Evolutionary conservation across 345 rosid species (phyloP).

Genomic region (Moricandia arvensis): DNA sequence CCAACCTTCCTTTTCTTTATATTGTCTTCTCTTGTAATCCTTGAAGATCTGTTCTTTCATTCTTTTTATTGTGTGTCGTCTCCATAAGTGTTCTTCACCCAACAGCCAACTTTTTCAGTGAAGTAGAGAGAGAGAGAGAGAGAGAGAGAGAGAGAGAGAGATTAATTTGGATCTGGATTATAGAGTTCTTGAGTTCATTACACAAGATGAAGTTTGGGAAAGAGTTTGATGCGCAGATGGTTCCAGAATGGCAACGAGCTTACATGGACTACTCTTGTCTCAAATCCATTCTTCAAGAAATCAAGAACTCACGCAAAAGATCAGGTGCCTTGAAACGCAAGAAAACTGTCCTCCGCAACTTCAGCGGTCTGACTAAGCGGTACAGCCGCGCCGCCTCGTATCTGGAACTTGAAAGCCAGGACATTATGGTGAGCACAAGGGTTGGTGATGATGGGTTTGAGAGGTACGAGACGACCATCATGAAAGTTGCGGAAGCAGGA

Average conservation of each 20-base stretch:
- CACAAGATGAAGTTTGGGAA: constrained; percentile 73
- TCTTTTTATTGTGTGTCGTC: neutral
- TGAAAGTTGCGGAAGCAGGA: constrained; percentile 38
- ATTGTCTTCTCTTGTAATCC: neutral
- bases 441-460: constrained; percentile 36
- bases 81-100: neutral
- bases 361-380: constrained; percentile 41
- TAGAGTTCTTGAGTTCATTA: neutral
- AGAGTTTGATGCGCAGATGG: constrained; percentile 59
- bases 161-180: neutral
- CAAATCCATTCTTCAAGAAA: constrained; percentile 38
- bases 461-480: constrained; percentile 30
- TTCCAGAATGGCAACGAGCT: constrained; percentile 78
- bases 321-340: constrained; percentile 32
- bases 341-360: constrained; percentile 32
- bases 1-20: neutral
- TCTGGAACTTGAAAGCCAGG: constrained; percentile 7
- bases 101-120: neutral
- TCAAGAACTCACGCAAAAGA: constrained; percentile 41
- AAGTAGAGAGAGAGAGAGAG: neutral
- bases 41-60: neutral
- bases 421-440: constrained; percentile 32
- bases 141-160: too few species aligned
- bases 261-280: constrained; percentile 55
- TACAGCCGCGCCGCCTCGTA: constrained; percentile 25